Base-by-base conservation (phyloP, 1,284 basidiomycete genomes). In the Flammula alnicola region DNA sequence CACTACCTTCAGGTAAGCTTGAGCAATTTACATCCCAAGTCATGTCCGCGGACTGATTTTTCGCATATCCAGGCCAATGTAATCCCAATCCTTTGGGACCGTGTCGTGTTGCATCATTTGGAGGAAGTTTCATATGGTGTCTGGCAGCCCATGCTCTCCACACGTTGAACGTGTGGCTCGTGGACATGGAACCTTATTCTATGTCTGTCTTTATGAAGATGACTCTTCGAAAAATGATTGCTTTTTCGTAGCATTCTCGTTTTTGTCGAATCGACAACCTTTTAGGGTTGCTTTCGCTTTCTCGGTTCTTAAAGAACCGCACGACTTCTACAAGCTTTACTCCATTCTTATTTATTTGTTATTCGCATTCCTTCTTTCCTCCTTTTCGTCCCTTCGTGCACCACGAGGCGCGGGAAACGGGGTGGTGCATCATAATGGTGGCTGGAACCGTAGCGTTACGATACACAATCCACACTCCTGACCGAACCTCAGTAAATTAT, bases 1-100 rank as follows among this genome's bases (percentile, higher is more conserved):
- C 87, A 90, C 64, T 90, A 87, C 65, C 74, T 90, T 51, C 82
- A 88, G 77, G 87, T 84, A 63, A 59, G 64, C 20, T 29, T 12
- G 42, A 49, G 41, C 16, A 23, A 27, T 36, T 47, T 47, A 22
- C 25, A 20, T 12, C 16, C 31, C 17, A 17, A 26, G 9, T 31
- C 22, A 16, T 38, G 1, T 16, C 20, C n/a, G n/a, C n/a, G n/a
- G 43, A 30, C 43, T 50, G 3, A 49, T 40, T 14, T 37, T 39
- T 17, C 30, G n/a, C 16, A 31, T 42, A 12, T 40, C 8, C 35
- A 76, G 84, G 73, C 81, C 9, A 88, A 89, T 62, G 75, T 77
- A 52, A 82, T 90, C 56, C 78, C 83, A 14, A 76, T 87, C 45
- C 73, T 78, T 14, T 86, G 81, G 80, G 81, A 88, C 63, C 78